Percentiles rank a stretch among this genome's conserved stretches.
These are phyloP conservation scores for Ammopiptanthus mongolicus DNA, from an alignment of 306 rosid species.

Conservation along the genomic window DNA sequence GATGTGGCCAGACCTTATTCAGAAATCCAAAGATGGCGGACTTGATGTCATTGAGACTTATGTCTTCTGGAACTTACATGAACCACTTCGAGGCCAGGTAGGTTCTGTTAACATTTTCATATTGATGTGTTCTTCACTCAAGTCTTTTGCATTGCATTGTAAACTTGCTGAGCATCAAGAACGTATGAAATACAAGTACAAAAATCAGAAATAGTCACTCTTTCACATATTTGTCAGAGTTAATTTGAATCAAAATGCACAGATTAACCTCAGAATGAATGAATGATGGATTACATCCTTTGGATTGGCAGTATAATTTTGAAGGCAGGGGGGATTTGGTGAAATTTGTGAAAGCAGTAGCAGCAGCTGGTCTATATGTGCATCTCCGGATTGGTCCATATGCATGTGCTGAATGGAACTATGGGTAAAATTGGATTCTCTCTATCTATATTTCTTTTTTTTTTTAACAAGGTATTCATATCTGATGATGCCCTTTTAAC, in stretches of 20 bases:
- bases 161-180: neutral
- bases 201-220: neutral
- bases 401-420: slow-evolving; percentile 97
- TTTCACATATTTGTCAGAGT: neutral
- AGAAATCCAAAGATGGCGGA: slow-evolving; percentile 93
- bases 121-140: neutral
- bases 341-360: slow-evolving; percentile 71
- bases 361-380: slow-evolving; percentile 74
- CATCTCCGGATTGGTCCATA: slow-evolving; percentile 96
- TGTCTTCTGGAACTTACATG: slow-evolving; percentile 89
- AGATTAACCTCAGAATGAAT: neutral
- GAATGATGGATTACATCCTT: neutral
- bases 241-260: neutral
- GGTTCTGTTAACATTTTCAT: slow-evolving; percentile 33
- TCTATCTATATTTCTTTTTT: neutral
- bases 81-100: slow-evolving; percentile 83
- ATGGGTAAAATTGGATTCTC: slow-evolving; percentile 47
- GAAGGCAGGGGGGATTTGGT: slow-evolving; percentile 75
- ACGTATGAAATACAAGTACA: neutral
- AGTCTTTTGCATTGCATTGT: slow-evolving; percentile 5
- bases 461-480: neutral
- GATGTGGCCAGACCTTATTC: slow-evolving; percentile 98
- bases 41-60: slow-evolving; percentile 90
- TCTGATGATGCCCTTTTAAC: neutral
- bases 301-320: slow-evolving; percentile 64